Conservation (phyloP, 805 yeast species). For the Ogataea paradorogensis region DNA sequence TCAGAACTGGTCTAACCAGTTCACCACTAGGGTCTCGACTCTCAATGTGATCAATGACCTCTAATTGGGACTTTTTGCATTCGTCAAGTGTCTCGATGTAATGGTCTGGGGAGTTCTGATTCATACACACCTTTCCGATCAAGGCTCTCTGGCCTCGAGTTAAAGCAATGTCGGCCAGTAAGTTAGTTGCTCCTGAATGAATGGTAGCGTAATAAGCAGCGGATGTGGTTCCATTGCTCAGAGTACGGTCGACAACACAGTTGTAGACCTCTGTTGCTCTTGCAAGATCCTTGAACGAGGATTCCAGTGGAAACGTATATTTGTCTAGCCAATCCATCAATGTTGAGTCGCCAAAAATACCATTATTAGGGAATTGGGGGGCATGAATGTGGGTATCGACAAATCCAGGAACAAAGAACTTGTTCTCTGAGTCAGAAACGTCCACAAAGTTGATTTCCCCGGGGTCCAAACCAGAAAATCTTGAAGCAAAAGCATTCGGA, state of each 20-base stretch:
- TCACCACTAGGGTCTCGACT: constrained; percentile 51
- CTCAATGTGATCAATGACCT: constrained; percentile 55
- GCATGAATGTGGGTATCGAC: constrained; percentile 84
- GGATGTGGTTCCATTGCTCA: constrained; percentile 83
- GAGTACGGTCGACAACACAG: constrained; percentile 65
- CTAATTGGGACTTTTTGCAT: constrained; percentile 50
- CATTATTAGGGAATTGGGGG: constrained; percentile 77
- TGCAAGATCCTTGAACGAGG: constrained; percentile 51
- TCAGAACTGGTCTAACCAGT: constrained; percentile 67
- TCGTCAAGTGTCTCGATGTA: constrained; percentile 56
- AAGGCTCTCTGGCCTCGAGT: constrained; percentile 79
- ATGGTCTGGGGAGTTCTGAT: constrained; percentile 72
- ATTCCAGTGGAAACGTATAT: constrained; percentile 88
- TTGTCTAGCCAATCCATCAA: constrained; percentile 84
- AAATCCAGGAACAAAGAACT: constrained; percentile 80
- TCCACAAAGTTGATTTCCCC: constrained; percentile 35
- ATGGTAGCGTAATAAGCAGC: constrained; percentile 91
- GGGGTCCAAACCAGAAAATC: constrained; percentile 9
- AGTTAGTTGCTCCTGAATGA: constrained; percentile 69
- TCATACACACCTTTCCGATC: constrained; percentile 94
- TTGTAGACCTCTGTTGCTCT: constrained; percentile 63
- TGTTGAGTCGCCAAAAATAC: constrained; percentile 82
- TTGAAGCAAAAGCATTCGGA: constrained; percentile 13
- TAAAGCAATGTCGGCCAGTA: constrained; percentile 70
- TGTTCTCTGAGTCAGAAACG: constrained; percentile 35